Evolutionary conservation across 139 green algal genomes (phyloP), one percentile per base, ranked within the genome.

Genomic region (Chlamydomonas urium): DNA sequence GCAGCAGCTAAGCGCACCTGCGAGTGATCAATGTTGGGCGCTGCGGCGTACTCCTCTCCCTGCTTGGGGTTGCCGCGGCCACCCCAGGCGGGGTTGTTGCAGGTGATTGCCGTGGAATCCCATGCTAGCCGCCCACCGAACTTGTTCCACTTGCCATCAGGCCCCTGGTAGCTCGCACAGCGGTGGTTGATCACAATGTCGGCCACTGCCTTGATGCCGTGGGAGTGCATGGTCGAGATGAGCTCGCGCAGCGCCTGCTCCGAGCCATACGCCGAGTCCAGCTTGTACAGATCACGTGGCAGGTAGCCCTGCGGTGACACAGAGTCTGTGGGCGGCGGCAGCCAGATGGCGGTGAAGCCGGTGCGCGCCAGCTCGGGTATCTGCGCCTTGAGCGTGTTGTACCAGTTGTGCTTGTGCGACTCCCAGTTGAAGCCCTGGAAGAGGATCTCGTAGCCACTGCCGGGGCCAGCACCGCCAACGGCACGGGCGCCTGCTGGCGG

Each of bases 111-210:
- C 17, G 59, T 80, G 38, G 81, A 72, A 83, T 96, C 94, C 93
- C 94, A 98, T 1, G 90, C 77, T 65, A 98, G 80, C 29, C 93
- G 83, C 31, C 93, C 93, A n/a, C 91, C 91, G 86, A 94, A 98
- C 80, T 89, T 89, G 73, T 90, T 90, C 85, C 85, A 90, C 78
- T 89, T 92, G 60, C 92, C 92, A 50, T 92, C 79, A 29, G 86
- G 74, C 50, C 89, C 84, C 87, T 71, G 63, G 63, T 71, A 71
- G 21, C 28, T 71, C n/a, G 63, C 63, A 29, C 63, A 71, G 21
- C 93, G 81, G 76, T 97, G 93, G 80, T 98, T 97, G 80, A 98
- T 94, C 28, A 98, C 93, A 47, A 98, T 96, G 83, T 98, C 93
- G 14, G 91, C 93, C 1, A 98, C 84, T 60, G 83, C 82, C 61